Percentiles rank a stretch among this genome's conserved stretches.
These are phyloP conservation scores for Blastobotrys attinorum DNA, from an alignment of 805 yeast genomes.

Conservation along the genomic window DNA sequence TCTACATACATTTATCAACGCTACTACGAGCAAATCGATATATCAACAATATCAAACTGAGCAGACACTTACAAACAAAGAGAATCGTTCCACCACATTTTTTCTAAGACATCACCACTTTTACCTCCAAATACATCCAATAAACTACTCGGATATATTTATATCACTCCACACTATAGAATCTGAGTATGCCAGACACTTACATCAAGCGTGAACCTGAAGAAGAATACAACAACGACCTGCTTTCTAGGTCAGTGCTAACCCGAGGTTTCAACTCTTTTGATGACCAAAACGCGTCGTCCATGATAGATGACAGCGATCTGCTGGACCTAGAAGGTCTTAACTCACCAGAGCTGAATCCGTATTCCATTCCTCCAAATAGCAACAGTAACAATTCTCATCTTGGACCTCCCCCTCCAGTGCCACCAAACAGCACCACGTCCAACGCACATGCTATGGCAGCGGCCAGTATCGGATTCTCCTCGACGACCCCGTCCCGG, in stretches of 20 bases:
- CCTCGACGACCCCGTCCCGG: slow-evolving; percentile 6
- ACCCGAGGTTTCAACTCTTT: slow-evolving; percentile 13
- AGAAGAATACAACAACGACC: slow-evolving; percentile 7
- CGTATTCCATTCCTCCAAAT: slow-evolving; percentile 5
- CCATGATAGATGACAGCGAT: slow-evolving; percentile 20
- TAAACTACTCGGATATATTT: no score
- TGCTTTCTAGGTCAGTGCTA: slow-evolving; percentile 13
- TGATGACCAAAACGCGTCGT: slow-evolving; percentile 10
- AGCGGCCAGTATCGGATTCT: slow-evolving; percentile 12
- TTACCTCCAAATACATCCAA: no score
- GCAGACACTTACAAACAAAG: no score
- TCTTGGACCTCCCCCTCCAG: slow-evolving; percentile 6
- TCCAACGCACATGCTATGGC: slow-evolving; percentile 10
- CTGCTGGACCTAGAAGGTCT: slow-evolving; percentile 20
- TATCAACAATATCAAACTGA: no score
- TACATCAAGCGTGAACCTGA: slow-evolving; percentile 9
- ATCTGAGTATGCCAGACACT: slow-evolving; percentile 10
- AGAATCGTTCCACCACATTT: no score
- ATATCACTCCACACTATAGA: no score
- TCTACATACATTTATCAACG: no score
- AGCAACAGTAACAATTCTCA: neutral
- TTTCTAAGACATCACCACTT: no score
- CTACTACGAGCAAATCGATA: no score
- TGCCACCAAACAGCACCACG: slow-evolving; percentile 4
- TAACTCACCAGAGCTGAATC: slow-evolving; percentile 12